Percentiles rank a stretch among this genome's conserved stretches.
phyloP scores from a whole-genome alignment of 192 early-diverging fungal species.

The Coemansia aciculifera region DNA sequence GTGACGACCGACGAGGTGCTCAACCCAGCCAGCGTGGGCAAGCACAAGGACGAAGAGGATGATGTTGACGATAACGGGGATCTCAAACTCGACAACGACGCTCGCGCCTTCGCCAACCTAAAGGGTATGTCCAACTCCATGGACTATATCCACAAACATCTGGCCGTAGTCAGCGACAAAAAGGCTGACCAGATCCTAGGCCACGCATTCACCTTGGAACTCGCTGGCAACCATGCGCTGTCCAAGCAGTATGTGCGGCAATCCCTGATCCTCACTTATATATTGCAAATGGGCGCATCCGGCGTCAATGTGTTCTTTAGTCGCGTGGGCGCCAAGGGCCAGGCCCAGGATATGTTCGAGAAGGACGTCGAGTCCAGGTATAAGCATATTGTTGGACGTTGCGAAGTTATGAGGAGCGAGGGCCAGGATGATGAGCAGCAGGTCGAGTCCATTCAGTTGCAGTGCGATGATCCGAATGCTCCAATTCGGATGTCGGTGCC shows the following conservation, averaged over 20 bases:
- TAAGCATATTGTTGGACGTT: constrained; percentile 75
- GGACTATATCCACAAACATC: constrained; percentile 69
- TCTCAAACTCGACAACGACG: constrained; percentile 55
- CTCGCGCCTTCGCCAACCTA: constrained; percentile 63
- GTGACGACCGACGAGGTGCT: constrained; percentile 66
- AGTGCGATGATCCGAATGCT: constrained; percentile 68
- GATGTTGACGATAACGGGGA: constrained; percentile 64
- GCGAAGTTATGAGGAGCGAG: constrained; percentile 63
- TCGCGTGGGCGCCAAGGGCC: constrained; percentile 58
- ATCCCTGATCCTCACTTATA: constrained; percentile 83
- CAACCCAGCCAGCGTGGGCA: constrained; percentile 53
- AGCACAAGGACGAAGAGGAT: constrained; percentile 44
- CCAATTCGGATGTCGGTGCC: constrained; percentile 71
- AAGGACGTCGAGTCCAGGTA: constrained; percentile 87
- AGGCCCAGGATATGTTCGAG: constrained; percentile 76
- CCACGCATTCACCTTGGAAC: constrained; percentile 76
- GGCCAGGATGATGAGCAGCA: constrained; percentile 41
- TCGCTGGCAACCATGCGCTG: constrained; percentile 66
- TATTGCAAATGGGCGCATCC: constrained; percentile 74
- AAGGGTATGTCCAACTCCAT: constrained; percentile 61
- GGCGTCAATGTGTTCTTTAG: constrained; percentile 84
- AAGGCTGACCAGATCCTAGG: constrained; percentile 83
- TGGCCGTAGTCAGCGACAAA: constrained; percentile 66
- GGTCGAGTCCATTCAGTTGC: constrained; percentile 72
- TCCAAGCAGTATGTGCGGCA: constrained; percentile 80